Conservation (phyloP, 192 early-diverging fungal species). For the Rhizophagus sp. region DNA sequence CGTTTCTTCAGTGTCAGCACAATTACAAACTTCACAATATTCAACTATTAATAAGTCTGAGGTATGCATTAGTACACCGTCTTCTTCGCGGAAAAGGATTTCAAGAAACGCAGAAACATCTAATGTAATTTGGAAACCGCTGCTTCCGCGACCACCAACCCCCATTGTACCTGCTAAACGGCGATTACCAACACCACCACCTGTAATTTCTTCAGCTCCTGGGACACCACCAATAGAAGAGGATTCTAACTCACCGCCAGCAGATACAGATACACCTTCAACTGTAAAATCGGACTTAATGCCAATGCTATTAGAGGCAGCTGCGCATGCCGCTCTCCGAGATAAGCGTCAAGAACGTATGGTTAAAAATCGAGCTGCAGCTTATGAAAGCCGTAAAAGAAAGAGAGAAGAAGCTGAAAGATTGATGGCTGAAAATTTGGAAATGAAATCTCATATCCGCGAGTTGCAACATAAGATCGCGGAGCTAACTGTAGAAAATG, state of each 20-base stretch:
- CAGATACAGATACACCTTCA: constrained; percentile 6
- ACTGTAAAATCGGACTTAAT: constrained; percentile 14
- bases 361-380: constrained; percentile 30
- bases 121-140: constrained; percentile 17
- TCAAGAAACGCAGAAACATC: neutral
- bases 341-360: constrained; percentile 31
- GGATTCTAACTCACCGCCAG: neutral
- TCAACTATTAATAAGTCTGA: neutral
- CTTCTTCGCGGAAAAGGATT: neutral
- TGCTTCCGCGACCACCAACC: constrained; percentile 13
- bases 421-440: constrained; percentile 14
- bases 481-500: constrained; percentile 8
- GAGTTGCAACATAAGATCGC: constrained; percentile 13
- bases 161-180: neutral
- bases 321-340: constrained; percentile 18
- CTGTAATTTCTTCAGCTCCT: neutral
- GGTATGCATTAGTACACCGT: neutral
- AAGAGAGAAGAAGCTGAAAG: constrained; percentile 30
- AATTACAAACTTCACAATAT: neutral
- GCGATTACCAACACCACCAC: neutral
- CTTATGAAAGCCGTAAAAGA: constrained; percentile 28
- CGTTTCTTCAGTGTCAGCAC: neutral
- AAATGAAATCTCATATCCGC: constrained; percentile 11
- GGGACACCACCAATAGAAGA: neutral
- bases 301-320: constrained; percentile 28